phyloP scores from a whole-genome alignment of 2,329 filamentous ascomycete species.

The Cryphonectria carpinicola region DNA sequence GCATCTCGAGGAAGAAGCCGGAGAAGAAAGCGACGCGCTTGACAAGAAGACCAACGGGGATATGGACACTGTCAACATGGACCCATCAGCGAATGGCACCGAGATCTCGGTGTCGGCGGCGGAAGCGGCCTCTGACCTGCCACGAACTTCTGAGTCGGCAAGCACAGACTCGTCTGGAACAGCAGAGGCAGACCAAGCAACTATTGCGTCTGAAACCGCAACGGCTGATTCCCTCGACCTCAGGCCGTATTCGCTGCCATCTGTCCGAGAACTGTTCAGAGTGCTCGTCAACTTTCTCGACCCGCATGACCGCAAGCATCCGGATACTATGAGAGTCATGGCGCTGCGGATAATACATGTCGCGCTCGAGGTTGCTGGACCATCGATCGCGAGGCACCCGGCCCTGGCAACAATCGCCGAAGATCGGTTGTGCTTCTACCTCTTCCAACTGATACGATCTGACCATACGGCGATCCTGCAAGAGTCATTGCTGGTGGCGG shows the following conservation, averaged over 20 bases:
- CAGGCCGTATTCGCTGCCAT: slow-evolving; percentile 89
- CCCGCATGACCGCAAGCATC: slow-evolving; percentile 89
- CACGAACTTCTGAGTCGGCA: slow-evolving; percentile 47
- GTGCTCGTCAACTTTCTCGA: slow-evolving; percentile 93
- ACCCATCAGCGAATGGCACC: slow-evolving; percentile 69
- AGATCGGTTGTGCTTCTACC: slow-evolving; percentile 88
- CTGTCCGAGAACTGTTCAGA: slow-evolving; percentile 90
- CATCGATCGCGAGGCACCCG: slow-evolving; percentile 91
- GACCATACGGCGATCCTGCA: slow-evolving; percentile 96
- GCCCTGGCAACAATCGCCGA: slow-evolving; percentile 85
- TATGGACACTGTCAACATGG: slow-evolving; percentile 81
- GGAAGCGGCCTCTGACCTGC: slow-evolving; percentile 29
- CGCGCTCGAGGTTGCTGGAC: slow-evolving; percentile 91
- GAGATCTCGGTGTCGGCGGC: slow-evolving; percentile 33
- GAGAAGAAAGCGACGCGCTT: slow-evolving; percentile 66
- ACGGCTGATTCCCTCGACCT: slow-evolving; percentile 59
- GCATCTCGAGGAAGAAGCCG: slow-evolving; percentile 77
- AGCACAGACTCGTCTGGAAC: slow-evolving; percentile 36
- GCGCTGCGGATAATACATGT: slow-evolving; percentile 96
- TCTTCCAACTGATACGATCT: slow-evolving; percentile 94
- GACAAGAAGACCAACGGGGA: slow-evolving; percentile 70
- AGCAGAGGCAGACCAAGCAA: slow-evolving; percentile 29
- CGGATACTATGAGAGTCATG: slow-evolving; percentile 96
- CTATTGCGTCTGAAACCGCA: slow-evolving; percentile 26
- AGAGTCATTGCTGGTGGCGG: slow-evolving; percentile 88